phyloP scores from a whole-genome alignment of 257 asterid genomes.

The Solanum chaucha region DNA sequence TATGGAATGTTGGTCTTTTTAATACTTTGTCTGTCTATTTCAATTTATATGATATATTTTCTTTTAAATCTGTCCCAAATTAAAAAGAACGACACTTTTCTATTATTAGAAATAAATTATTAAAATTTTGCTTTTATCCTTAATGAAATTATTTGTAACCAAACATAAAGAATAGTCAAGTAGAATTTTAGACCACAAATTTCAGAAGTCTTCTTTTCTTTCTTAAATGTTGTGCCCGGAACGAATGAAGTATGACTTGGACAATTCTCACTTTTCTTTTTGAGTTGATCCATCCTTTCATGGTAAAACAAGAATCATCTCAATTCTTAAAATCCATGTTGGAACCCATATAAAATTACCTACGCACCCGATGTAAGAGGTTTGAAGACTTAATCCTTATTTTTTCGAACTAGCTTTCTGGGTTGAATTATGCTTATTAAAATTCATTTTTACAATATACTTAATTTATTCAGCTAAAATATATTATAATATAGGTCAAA shows the following conservation, averaged over 20 bases:
- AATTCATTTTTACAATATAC: background rate
- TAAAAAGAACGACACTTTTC: no score
- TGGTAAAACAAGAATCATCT: no score
- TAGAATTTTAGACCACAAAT: no score
- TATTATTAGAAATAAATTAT: no score
- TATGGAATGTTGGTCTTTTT: background rate
- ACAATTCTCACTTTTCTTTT: background rate
- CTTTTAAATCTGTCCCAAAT: no score
- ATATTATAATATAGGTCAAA: background rate
- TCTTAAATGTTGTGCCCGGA: no score
- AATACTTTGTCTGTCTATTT: background rate
- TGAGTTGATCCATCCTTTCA: background rate
- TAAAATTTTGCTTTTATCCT: background rate
- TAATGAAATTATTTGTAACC: background rate
- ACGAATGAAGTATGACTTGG: no score
- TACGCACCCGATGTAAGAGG: background rate
- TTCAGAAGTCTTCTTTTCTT: no score
- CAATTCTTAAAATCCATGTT: background rate
- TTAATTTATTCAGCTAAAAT: background rate
- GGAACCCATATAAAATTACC: background rate
- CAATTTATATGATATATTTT: no score
- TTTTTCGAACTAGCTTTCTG: background rate
- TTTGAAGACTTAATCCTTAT: background rate
- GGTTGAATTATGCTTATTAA: rapidly evolving
- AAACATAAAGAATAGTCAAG: no score